phyloP scores from a whole-genome alignment of 1,139 yeast genomes.

The Maudiozyma humilis region DNA sequence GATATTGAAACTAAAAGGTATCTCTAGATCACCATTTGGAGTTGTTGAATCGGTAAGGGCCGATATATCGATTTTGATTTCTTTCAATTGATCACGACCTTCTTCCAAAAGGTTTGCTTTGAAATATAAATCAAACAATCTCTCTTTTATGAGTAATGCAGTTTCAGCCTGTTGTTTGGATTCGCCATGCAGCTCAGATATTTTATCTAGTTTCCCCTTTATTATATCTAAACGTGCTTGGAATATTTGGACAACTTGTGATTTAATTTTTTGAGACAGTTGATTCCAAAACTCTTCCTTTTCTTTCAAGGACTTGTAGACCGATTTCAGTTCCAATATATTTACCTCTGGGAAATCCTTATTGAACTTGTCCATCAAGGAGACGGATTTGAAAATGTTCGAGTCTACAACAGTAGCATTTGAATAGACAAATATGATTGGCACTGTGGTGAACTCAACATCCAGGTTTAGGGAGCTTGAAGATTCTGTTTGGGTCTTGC shows the following conservation, averaged over 20 bases:
- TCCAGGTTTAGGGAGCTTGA: background rate
- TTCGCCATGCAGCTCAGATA: background rate
- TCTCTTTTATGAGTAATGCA: conserved; percentile 20
- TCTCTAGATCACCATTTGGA: conserved; percentile 20
- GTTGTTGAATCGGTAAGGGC: conserved; percentile 6
- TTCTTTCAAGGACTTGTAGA: conserved; percentile 28
- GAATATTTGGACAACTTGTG: conserved; percentile 20
- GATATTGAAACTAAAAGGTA: conserved; percentile 14
- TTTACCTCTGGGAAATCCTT: conserved; percentile 29
- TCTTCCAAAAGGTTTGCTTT: conserved; percentile 23
- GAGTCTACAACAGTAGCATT: conserved; percentile 28
- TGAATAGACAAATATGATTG: conserved; percentile 26
- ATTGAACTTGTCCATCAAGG: conserved; percentile 26
- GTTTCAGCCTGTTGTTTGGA: conserved; percentile 8
- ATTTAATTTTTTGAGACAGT: conserved; percentile 19
- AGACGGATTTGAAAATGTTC: conserved; percentile 26
- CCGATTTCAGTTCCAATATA: conserved; percentile 27
- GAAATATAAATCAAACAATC: conserved; percentile 20
- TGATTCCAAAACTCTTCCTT: conserved; percentile 27
- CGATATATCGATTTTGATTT: conserved; percentile 13
- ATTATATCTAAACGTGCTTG: conserved; percentile 19
- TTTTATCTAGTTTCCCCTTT: conserved; percentile 7
- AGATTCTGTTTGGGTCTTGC: background rate
- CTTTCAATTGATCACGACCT: conserved; percentile 18
- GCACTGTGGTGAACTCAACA: conserved; percentile 12